These are phyloP conservation scores for Corrigiola litoralis DNA, from an alignment of 179 eudicot species.

Conservation along the genomic window DNA sequence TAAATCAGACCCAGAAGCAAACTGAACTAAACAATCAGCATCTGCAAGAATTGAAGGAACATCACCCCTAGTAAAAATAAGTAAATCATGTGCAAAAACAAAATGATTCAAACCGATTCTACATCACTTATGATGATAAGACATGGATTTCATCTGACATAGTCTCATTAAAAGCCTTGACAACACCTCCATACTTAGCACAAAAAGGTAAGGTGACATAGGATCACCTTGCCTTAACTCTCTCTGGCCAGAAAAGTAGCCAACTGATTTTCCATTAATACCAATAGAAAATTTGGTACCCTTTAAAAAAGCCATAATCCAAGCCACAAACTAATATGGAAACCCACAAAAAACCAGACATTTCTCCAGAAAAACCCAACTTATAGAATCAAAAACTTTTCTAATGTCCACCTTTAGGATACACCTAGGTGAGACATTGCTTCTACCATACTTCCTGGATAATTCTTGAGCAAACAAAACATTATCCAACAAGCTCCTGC, in stretches of 20 bases:
- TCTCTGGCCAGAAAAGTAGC: neutral
- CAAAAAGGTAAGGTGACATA: neutral
- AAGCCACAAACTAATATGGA: neutral
- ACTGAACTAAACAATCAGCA: neutral
- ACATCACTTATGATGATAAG: neutral
- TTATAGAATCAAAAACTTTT: neutral
- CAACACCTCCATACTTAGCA: neutral
- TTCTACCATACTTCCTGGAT: too few relatives aligned
- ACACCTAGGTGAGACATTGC: neutral
- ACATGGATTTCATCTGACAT: too few relatives aligned
- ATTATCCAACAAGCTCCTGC: too few relatives aligned
- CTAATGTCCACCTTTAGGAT: neutral
- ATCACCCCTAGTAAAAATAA: neutral
- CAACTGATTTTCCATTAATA: neutral
- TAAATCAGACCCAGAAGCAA: neutral
- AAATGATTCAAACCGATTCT: neutral
- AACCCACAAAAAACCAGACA: neutral
- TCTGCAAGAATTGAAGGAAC: neutral
- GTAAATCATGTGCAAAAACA: neutral
- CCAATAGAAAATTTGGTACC: too few relatives aligned
- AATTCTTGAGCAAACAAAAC: too few relatives aligned
- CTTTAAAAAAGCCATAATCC: neutral
- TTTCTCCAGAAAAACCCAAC: neutral
- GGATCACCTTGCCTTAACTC: neutral
- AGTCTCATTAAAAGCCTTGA: neutral